phyloP scores from a whole-genome alignment of 441 rosid species.

The Heliophila coronopifolia region DNA sequence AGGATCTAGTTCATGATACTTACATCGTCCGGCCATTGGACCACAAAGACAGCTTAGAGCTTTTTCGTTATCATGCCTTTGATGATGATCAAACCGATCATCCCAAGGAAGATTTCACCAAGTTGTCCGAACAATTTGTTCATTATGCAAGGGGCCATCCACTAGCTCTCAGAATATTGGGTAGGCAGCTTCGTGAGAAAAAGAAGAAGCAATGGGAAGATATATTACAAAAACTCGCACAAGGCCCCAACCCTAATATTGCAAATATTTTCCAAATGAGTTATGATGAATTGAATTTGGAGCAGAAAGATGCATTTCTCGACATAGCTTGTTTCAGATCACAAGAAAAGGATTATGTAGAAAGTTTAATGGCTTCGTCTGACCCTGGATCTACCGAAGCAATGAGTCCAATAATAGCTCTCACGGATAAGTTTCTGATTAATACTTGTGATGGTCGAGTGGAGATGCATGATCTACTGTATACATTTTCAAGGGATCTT shows the following conservation, averaged over 20 bases:
- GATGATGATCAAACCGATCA: not conserved
- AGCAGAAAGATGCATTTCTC: slow-evolving; percentile 10
- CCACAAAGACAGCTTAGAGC: not conserved
- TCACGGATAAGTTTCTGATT: not conserved
- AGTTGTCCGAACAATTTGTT: not conserved
- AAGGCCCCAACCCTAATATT: no score
- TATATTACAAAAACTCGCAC: not conserved
- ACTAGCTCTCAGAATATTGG: slow-evolving; percentile 2
- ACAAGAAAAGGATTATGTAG: slow-evolving; percentile 6
- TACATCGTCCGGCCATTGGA: not conserved
- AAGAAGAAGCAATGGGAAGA: not conserved
- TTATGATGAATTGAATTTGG: slow-evolving; percentile 1
- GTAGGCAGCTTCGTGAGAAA: not conserved
- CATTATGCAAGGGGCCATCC: not conserved
- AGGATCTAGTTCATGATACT: not conserved
- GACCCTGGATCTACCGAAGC: not conserved
- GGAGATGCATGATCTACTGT: not conserved
- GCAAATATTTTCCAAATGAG: no score
- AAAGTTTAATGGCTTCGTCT: slow-evolving; percentile 6
- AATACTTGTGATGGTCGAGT: no score
- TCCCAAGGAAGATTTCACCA: not conserved
- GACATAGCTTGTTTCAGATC: slow-evolving; percentile 11
- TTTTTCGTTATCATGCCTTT: not conserved
- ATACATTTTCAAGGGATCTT: no score
- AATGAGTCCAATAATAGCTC: slow-evolving; percentile 5